Evolutionary conservation across 108 stramenopile species (phyloP).

Genomic region (Schizochytrium sp.): DNA sequence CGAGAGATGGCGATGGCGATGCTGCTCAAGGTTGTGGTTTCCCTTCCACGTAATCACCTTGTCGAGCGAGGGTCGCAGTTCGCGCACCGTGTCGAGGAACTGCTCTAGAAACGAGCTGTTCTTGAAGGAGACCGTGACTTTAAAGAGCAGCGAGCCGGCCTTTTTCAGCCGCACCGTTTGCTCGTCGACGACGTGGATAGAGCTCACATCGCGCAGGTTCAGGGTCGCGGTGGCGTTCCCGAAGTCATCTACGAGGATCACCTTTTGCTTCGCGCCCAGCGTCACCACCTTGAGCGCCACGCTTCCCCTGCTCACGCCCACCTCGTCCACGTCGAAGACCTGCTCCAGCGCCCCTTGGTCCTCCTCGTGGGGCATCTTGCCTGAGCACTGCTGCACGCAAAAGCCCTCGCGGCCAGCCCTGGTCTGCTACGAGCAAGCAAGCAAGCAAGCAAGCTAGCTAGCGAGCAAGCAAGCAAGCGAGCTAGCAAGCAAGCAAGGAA

Average conservation of each 20-base stretch:
- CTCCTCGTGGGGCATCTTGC: too few species aligned
- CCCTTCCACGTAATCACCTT: neutral
- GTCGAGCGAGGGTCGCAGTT: neutral
- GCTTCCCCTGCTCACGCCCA: neutral
- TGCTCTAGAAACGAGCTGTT: neutral
- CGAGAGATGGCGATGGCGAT: neutral
- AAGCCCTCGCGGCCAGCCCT: too few species aligned
- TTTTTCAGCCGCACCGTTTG: neutral
- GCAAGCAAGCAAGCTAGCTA: too few species aligned
- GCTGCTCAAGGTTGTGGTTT: neutral
- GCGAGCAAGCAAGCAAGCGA: too few species aligned
- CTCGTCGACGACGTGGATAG: neutral
- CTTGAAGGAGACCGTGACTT: neutral
- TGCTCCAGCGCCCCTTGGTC: neutral
- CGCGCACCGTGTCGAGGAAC: neutral
- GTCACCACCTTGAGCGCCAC: neutral
- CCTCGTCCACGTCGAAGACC: neutral
- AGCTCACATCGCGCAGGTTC: neutral
- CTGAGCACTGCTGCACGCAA: too few species aligned
- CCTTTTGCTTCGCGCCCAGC: neutral
- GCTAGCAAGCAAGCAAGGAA: too few species aligned
- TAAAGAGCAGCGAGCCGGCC: neutral
- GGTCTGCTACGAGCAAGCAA: too few species aligned
- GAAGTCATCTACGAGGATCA: neutral
- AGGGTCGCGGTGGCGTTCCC: neutral